A percentile compares a stretch with the other conserved stretches of the same genome.
Conservation (phyloP, 2,329 filamentous ascomycete genomes). For the Trichoderma atrobrunneum region DNA sequence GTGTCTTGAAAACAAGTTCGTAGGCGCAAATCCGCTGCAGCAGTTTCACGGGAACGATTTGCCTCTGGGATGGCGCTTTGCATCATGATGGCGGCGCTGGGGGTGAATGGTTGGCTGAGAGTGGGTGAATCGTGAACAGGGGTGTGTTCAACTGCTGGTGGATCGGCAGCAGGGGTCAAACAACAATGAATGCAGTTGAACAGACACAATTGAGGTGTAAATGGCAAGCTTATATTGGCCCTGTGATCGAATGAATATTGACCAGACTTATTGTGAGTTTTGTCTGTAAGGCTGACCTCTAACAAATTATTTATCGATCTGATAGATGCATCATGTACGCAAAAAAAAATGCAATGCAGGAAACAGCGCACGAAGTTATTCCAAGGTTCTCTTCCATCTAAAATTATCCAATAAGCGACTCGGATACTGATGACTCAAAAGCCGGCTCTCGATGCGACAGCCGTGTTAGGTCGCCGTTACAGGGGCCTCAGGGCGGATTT, state of each 20-base stretch:
- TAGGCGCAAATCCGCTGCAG: background rate
- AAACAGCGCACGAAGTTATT: background rate
- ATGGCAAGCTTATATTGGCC: background rate
- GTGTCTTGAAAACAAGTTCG: background rate
- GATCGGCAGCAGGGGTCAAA: background rate
- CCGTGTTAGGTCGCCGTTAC: background rate
- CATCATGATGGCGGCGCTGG: background rate
- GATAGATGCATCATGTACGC: too few species aligned
- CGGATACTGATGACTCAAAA: background rate
- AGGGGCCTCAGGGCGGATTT: background rate
- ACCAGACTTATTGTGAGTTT: background rate
- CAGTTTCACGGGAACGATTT: background rate
- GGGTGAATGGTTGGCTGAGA: conserved; percentile 2
- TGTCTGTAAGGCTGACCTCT: too few species aligned
- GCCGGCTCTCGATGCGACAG: background rate
- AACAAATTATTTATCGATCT: background rate
- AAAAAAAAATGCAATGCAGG: too few species aligned
- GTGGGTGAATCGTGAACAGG: background rate
- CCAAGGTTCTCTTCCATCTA: too few species aligned
- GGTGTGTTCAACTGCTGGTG: background rate
- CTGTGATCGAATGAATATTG: background rate
- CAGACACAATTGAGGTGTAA: background rate
- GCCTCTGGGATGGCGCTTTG: conserved; percentile 9
- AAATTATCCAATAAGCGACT: background rate
- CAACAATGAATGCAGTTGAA: background rate